Evolutionary conservation across 2,329 filamentous ascomycete species (phyloP), one percentile per base, ranked within the genome.

Genomic region (Cladophialophora psammophila): DNA sequence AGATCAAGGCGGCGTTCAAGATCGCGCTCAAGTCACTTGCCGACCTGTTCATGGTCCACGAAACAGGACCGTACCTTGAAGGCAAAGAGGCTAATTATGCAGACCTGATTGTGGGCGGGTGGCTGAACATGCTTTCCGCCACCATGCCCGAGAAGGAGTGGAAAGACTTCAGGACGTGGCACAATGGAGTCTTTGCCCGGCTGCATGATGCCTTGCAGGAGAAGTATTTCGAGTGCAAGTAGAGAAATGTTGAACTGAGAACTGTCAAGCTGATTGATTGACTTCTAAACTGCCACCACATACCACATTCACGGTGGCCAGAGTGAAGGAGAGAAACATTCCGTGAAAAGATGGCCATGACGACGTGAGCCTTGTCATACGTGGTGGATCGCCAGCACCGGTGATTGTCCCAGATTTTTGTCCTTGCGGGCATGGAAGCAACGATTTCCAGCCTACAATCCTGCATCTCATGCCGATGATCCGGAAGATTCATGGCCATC

Each of bases 51-150:
- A 12, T 10, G 18, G 45, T 50, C 18, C 45, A 50, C 45, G 18
- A 50, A 7, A 3, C 45, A 1, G 45, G 45, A 8, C 45, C 45
- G 7, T 50, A 50, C 45, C 45, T 50, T 9, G 45, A 50, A 20
- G 45, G 45, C 6, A 9, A 20, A 1, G 6, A 26, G 18, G 45
- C 45, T 3, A 50, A 20, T n/a, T 50, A 50, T 9, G 45, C 45
- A 18, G 45, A 50, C 45, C 45, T 50, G 45, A 50, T 50, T 20
- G 45, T 50, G 18, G 45, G 57, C 31, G 57, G 57, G 12, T 60
- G 57, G 57, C 57, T 60, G 40, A 50, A 50, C 26, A 35, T 50
- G 38, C 40, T 34, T 9, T 34, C 57, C 1, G 45, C 18, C 10
- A 50, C 45, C 45, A 50, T 50, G 45, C 18, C 45, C 7, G 7